Conservation (phyloP, 108 stramenopile species). For the Fragilaria radians region DNA sequence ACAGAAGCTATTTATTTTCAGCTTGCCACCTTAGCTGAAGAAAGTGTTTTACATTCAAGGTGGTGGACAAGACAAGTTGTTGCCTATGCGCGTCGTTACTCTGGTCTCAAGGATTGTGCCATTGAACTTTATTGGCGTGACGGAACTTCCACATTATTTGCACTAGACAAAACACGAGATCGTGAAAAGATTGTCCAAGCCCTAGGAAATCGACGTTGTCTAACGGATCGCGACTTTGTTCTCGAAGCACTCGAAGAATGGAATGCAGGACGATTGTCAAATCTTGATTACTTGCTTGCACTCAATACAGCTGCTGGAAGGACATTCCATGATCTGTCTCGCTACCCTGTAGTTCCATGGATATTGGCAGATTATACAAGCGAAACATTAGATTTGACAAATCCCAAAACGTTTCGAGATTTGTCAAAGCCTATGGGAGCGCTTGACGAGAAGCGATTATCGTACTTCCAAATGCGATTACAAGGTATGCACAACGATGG, state of each 20-base stretch:
- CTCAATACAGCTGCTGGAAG: constrained; percentile 94
- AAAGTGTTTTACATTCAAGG: constrained; percentile 14
- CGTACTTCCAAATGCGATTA: constrained; percentile 79
- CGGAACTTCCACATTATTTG: constrained; percentile 50
- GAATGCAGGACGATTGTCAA: constrained; percentile 63
- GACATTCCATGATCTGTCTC: constrained; percentile 88
- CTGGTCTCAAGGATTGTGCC: constrained; percentile 70
- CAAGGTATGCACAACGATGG: constrained; percentile 47
- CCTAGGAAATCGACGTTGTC: constrained; percentile 43
- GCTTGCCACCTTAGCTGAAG: not conserved
- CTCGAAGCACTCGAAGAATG: constrained; percentile 55
- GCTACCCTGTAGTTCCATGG: constrained; percentile 99
- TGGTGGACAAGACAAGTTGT: constrained; percentile 53
- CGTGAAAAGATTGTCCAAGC: constrained; percentile 67
- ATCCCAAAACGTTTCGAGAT: constrained; percentile 75
- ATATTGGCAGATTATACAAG: constrained; percentile 82
- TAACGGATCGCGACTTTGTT: constrained; percentile 75
- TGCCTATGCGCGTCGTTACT: constrained; percentile 64
- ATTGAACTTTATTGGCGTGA: constrained; percentile 67
- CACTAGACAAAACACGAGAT: constrained; percentile 54
- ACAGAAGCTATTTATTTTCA: constrained; percentile 71
- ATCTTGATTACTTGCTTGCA: constrained; percentile 92
- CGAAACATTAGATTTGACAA: constrained; percentile 54
- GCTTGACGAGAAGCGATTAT: constrained; percentile 78
- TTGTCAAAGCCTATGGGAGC: constrained; percentile 97